Evolutionary conservation across 1,139 yeast genomes (phyloP).

Genomic region (Geotrichum cucujoidarum): DNA sequence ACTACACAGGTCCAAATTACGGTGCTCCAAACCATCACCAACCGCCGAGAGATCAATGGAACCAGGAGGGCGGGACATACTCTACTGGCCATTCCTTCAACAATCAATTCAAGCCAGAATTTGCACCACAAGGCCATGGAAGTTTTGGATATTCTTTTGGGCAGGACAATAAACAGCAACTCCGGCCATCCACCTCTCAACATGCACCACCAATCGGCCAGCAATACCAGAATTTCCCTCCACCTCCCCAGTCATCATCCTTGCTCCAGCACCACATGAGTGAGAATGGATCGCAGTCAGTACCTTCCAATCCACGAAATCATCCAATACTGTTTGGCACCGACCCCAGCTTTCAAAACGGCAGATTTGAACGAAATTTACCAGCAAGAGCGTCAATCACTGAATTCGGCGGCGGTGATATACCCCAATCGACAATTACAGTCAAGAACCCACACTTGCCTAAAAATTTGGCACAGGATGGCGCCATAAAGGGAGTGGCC

Average conservation of each 20-base stretch:
- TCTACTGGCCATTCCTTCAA: neutral
- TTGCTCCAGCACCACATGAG: neutral
- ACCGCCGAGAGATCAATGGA: neutral
- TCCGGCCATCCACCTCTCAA: neutral
- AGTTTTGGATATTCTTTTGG: neutral
- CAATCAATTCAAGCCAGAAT: neutral
- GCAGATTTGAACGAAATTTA: conserved; percentile 14
- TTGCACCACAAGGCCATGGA: neutral
- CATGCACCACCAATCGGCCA: too few relatives aligned
- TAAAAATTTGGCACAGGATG: neutral
- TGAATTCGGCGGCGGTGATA: neutral
- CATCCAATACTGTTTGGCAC: conserved; percentile 16
- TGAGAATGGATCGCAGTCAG: neutral
- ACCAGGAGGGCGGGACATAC: neutral
- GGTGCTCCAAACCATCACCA: too few relatives aligned
- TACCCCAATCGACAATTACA: too few relatives aligned
- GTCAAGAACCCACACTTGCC: neutral
- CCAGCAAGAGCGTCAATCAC: neutral
- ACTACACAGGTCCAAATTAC: neutral
- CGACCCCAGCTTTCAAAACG: conserved; percentile 17
- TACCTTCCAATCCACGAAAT: conserved; percentile 1
- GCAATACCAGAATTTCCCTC: neutral
- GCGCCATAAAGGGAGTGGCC: neutral
- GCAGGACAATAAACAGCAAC: neutral
- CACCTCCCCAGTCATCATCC: too few relatives aligned